A percentile compares a stretch with the other conserved stretches of the same genome.
phyloP scores from a whole-genome alignment of 2,329 filamentous ascomycete genomes.

The Cordyceps farinosa region DNA sequence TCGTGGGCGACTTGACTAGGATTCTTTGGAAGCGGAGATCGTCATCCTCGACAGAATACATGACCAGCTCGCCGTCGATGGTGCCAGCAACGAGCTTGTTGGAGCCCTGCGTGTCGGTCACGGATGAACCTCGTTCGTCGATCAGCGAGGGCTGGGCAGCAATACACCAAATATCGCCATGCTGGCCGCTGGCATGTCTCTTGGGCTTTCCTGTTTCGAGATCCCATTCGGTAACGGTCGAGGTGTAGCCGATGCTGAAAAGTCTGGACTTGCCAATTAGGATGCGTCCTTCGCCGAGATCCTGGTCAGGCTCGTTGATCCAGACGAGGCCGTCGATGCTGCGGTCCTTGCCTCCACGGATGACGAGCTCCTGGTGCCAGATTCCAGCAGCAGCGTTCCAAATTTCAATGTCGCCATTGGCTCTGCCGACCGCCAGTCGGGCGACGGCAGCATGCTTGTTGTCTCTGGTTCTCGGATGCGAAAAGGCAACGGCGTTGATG shows the following conservation, averaged over 20 bases:
- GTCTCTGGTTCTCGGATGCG: conserved; percentile 59
- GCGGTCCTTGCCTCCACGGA: conserved; percentile 77
- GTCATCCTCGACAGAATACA: conserved; percentile 81
- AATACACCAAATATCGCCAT: conserved; percentile 96
- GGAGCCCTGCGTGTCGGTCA: conserved; percentile 34
- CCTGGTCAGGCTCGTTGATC: conserved; percentile 79
- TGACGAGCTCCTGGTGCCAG: conserved; percentile 88
- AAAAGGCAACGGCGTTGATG: conserved; percentile 94
- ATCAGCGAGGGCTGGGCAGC: conserved; percentile 69
- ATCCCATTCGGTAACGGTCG: conserved; percentile 93
- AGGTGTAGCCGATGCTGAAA: conserved; percentile 95
- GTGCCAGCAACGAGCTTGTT: conserved; percentile 78
- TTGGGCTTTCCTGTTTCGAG: conserved; percentile 72
- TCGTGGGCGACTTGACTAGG: conserved; percentile 71
- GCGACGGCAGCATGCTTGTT: conserved; percentile 50
- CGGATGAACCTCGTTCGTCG: conserved; percentile 25
- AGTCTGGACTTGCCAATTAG: conserved; percentile 72
- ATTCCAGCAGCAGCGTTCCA: conserved; percentile 83
- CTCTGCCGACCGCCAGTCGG: conserved; percentile 83
- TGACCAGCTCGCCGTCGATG: conserved; percentile 82
- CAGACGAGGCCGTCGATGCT: conserved; percentile 89
- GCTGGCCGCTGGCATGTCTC: conserved; percentile 83
- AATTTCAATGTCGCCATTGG: conserved; percentile 95
- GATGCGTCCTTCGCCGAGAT: conserved; percentile 57
- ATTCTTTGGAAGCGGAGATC: conserved; percentile 77